Conservation (phyloP, 2,329 filamentous ascomycete genomes). For the Talaromyces amestolkiae region DNA sequence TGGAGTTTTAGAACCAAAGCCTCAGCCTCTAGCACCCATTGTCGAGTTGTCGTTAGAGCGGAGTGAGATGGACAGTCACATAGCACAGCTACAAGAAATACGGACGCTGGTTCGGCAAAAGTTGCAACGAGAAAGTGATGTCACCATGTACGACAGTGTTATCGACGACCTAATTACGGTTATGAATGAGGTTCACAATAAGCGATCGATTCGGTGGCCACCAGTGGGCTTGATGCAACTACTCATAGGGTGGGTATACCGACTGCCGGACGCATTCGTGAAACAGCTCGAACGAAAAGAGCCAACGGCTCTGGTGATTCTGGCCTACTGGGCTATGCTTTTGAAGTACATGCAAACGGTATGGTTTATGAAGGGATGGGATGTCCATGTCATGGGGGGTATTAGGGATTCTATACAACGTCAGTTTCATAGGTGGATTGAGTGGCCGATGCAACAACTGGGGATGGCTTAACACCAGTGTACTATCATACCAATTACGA, state of each 20-base stretch:
- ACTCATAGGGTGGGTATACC: constrained; percentile 9
- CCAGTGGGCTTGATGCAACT: background rate
- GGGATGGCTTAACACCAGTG: background rate
- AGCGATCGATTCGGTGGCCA: background rate
- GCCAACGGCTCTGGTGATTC: constrained; percentile 27
- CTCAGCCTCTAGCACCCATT: background rate
- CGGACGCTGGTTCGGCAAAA: background rate
- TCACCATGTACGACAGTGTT: background rate
- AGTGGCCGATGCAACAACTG: constrained; percentile 7
- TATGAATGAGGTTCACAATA: background rate
- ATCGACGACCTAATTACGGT: constrained; percentile 6
- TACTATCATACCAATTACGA: background rate
- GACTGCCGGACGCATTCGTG: background rate
- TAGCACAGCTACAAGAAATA: background rate
- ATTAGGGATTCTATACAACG: constrained; percentile 23
- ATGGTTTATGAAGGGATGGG: constrained; percentile 38
- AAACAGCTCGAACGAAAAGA: constrained; percentile 29
- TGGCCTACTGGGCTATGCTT: constrained; percentile 34
- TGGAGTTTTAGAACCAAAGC: background rate
- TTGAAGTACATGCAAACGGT: constrained; percentile 30
- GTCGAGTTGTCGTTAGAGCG: background rate
- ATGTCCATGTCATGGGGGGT: constrained; percentile 33
- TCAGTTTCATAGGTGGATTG: constrained; percentile 19
- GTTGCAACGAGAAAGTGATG: background rate
- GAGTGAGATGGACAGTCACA: background rate